phyloP scores from a whole-genome alignment of 2,329 filamentous ascomycete genomes.

The Aspergillus amoenus region DNA sequence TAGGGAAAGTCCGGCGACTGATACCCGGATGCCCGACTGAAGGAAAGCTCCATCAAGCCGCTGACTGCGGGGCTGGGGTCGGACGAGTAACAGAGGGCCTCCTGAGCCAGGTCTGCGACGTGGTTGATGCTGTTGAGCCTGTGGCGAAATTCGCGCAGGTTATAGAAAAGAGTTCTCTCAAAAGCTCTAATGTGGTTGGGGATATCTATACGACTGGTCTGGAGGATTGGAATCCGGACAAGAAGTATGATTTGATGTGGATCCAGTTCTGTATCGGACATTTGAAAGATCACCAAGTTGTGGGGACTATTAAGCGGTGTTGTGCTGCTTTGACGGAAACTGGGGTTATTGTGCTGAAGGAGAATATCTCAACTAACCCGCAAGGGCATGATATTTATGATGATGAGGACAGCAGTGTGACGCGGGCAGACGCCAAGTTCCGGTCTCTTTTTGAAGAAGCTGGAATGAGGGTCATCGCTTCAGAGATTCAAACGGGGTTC shows the following conservation, averaged over 20 bases:
- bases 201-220: not conserved
- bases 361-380: not conserved
- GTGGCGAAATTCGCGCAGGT: conserved; percentile 42
- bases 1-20: not conserved
- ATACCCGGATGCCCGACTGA: not conserved
- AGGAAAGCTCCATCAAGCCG: conserved; percentile 31
- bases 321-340: not conserved
- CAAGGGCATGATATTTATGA: not conserved
- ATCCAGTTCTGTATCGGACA: not conserved
- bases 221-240: not conserved
- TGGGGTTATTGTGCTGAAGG: not conserved
- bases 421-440: not conserved
- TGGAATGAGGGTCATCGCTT: not conserved
- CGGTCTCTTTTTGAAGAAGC: not conserved
- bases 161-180: not conserved
- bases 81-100: conserved; percentile 79
- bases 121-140: conserved; percentile 83
- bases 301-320: not conserved
- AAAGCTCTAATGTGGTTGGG: not conserved
- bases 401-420: not conserved
- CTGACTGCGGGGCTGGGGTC: conserved; percentile 69
- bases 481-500: not conserved
- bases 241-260: not conserved
- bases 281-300: not conserved
- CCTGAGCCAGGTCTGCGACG: conserved; percentile 66